These are phyloP conservation scores for Trichoderma endophyticum DNA, from an alignment of 2,329 filamentous ascomycete genomes.

Conservation along the genomic window DNA sequence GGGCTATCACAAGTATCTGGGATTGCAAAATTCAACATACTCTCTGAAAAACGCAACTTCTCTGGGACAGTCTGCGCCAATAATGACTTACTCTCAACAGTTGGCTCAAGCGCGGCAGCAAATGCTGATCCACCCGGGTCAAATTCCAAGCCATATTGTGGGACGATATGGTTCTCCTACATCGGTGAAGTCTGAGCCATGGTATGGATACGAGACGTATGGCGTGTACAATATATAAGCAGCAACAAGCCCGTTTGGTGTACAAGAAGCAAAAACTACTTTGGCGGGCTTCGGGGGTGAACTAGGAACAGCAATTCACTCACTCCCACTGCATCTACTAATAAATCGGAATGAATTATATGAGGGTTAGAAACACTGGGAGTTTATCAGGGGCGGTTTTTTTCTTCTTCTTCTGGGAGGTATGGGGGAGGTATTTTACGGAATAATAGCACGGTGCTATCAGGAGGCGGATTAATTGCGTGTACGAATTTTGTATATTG, in stretches of 20 bases:
- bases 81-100: conserved; percentile 30
- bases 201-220: conserved; percentile 59
- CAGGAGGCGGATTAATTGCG: neutral
- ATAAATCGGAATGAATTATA: neutral
- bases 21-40: conserved; percentile 47
- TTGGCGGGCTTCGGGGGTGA: neutral
- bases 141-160: conserved; percentile 24
- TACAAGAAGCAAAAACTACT: neutral
- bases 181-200: conserved; percentile 47
- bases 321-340: neutral
- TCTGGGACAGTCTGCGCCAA: conserved; percentile 39
- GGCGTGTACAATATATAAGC: conserved; percentile 54
- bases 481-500: neutral
- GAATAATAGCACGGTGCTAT: neutral
- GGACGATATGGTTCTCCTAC: conserved; percentile 38
- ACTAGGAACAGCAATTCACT: neutral
- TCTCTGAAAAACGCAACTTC: conserved; percentile 46
- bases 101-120: conserved; percentile 42
- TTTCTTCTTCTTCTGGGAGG: neutral
- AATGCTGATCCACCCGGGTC: conserved; percentile 36
- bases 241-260: conserved; percentile 39
- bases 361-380: neutral
- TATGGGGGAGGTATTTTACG: neutral
- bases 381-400: neutral
- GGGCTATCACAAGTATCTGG: conserved; percentile 56